Percentiles rank a stretch among this genome's conserved stretches.
Evolutionary conservation across 2,329 filamentous ascomycete genomes (phyloP).

Genomic region (Davidsoniella eucalypti): DNA sequence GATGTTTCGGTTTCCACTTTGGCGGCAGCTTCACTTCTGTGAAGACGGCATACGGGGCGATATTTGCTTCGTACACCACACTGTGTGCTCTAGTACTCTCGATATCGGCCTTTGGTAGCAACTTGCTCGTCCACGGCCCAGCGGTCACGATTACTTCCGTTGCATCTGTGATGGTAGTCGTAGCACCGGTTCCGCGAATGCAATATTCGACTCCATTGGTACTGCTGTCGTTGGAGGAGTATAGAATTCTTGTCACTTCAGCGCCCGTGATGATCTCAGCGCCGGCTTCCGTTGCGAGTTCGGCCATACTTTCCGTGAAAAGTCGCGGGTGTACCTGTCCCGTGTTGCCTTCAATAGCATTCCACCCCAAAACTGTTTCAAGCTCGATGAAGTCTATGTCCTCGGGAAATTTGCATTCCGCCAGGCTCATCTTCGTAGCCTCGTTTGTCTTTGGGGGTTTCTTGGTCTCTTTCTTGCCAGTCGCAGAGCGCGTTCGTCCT

Average conservation of each 20-base stretch:
- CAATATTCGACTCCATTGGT: slow-evolving; percentile 47
- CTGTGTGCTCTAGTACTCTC: slow-evolving; percentile 46
- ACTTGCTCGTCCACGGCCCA: slow-evolving; percentile 44
- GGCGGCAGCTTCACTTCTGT: slow-evolving; percentile 26
- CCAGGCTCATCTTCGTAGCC: slow-evolving; percentile 29
- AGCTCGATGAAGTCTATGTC: slow-evolving; percentile 75
- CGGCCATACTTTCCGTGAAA: slow-evolving; percentile 74
- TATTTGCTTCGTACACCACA: slow-evolving; percentile 45
- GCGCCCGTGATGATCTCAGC: slow-evolving; percentile 50
- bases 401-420: slow-evolving; percentile 47
- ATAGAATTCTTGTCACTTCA: slow-evolving; percentile 39
- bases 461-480: slow-evolving; percentile 16
- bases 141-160: slow-evolving; percentile 41
- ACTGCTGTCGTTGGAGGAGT: slow-evolving; percentile 20
- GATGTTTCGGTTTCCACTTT: slow-evolving; percentile 40
- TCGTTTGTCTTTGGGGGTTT: slow-evolving; percentile 44
- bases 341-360: slow-evolving; percentile 71
- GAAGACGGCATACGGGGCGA: slow-evolving; percentile 66
- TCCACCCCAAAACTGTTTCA: slow-evolving; percentile 50
- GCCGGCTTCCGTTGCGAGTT: slow-evolving; percentile 54
- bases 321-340: slow-evolving; percentile 87
- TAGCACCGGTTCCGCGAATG: slow-evolving; percentile 27
- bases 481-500: too few species aligned
- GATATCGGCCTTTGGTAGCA: slow-evolving; percentile 42
- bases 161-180: slow-evolving; percentile 24